Base-by-base conservation (phyloP, 1,284 basidiomycete species). In the Bjerkandera adusta region DNA sequence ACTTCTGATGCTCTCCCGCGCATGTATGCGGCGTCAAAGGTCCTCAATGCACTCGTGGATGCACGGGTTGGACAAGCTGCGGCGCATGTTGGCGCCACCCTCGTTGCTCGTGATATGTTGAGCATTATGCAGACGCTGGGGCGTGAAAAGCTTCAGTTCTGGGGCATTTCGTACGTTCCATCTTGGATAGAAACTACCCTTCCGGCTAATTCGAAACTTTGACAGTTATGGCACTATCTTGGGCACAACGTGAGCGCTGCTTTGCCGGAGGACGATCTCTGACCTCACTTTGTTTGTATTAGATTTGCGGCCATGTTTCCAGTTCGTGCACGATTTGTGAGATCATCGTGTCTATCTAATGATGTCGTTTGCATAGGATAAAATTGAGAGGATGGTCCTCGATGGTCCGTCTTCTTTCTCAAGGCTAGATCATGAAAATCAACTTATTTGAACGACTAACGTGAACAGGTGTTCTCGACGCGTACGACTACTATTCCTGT, bases 71-170 rank as follows among this genome's bases (percentile, higher is more conserved):
- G n/a, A 16, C n/a, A 25, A n/a, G 15, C 26, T 1, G 13, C 34
- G 12, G 27, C 30, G 1, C 43, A 43, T 37, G 46, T 36, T n/a
- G 37, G 39, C 26, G 43, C 46, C 5, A 40, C 46, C 25, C 21
- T 36, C 4, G 58, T 60, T 5, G 53, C 58, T 18, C 41, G 58
- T 11, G 62, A 64, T 45, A 62, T 64, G 61, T 41, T 63, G 33
- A 49, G 48, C 26, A 64, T 64, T 43, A 48, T 50, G 11, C 42
- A 50, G 33, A 60, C 61, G 8, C 54, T 54, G 36, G 61, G 62
- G 20, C 35, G 36, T 20, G 57, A 62, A 11, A 58, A 58, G 39
- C 39, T 64, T 10, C 53, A 55, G 25, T 64, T 60, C 38, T 63
- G 61, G 61, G 62, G 61, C 1, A n/a, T n/a, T n/a, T n/a, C n/a